These are phyloP conservation scores for Boletus smithii DNA, from an alignment of 1,284 basidiomycete genomes.

Conservation along the genomic window DNA sequence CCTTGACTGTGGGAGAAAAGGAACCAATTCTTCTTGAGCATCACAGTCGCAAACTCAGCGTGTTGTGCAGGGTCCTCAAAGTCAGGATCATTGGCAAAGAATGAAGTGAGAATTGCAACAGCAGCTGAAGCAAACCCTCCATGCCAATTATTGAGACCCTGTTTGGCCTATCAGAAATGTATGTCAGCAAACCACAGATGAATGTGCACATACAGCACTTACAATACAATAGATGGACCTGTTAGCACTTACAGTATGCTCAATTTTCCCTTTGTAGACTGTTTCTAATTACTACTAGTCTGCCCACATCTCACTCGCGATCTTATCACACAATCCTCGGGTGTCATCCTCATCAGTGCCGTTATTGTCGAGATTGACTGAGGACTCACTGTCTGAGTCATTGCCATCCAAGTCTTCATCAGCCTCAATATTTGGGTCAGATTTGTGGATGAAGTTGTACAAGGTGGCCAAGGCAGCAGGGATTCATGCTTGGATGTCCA, in stretches of 20 bases:
- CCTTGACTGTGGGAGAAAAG: neutral
- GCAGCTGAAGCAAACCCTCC: neutral
- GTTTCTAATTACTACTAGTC: no score
- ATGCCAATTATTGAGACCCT: neutral
- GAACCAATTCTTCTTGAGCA: neutral
- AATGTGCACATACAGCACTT: no score
- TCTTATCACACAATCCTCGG: no score
- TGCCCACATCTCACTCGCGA: no score
- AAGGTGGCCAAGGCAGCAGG: neutral
- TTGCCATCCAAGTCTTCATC: no score
- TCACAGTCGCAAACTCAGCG: neutral
- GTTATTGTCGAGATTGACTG: no score
- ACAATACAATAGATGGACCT: neutral
- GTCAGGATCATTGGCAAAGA: neutral
- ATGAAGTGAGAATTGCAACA: neutral
- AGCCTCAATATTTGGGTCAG: no score
- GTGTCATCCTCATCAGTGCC: no score
- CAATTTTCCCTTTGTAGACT: slow-evolving; percentile 6
- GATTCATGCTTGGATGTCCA: neutral
- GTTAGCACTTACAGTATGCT: neutral
- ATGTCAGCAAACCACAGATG: neutral
- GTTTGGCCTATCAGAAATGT: neutral
- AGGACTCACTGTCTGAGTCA: no score
- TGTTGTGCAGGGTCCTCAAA: neutral
- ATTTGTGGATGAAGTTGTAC: no score